phyloP scores from a whole-genome alignment of 345 rosid species.

The Geranium rotundifolium region DNA sequence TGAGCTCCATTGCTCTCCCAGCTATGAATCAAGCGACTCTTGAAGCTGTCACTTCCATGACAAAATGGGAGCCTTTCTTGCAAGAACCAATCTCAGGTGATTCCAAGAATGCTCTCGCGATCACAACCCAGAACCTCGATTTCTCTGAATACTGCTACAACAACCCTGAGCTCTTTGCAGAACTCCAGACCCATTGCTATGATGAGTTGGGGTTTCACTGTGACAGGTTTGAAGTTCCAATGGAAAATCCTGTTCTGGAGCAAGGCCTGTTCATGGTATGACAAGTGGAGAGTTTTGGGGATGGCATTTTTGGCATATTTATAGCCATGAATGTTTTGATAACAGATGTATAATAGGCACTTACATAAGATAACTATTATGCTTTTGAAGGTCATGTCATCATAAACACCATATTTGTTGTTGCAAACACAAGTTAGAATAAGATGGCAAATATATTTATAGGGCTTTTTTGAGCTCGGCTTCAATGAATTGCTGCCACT shows the following conservation, averaged over 20 bases:
- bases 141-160: conserved; percentile 23
- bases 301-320: neutral
- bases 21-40: neutral
- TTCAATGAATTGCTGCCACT: no score
- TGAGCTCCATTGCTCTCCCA: neutral
- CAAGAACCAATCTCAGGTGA: conserved; percentile 1
- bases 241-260: neutral
- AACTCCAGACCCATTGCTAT: conserved; percentile 36
- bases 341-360: neutral
- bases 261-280: neutral
- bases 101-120: conserved; percentile 18
- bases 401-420: neutral
- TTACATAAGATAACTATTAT: neutral
- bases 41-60: neutral
- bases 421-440: neutral
- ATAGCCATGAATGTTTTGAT: neutral
- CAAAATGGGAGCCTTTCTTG: neutral
- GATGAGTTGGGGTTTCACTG: conserved; percentile 31
- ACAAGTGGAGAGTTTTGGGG: neutral
- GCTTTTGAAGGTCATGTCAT: neutral
- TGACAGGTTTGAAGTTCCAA: neutral
- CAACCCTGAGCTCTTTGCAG: conserved; percentile 30
- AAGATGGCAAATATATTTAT: neutral
- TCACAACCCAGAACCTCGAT: conserved; percentile 35
- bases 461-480: neutral